Evolutionary conservation across 495 filamentous ascomycete species (phyloP).

Genomic region (Penicillium macrosclerotiorum): DNA sequence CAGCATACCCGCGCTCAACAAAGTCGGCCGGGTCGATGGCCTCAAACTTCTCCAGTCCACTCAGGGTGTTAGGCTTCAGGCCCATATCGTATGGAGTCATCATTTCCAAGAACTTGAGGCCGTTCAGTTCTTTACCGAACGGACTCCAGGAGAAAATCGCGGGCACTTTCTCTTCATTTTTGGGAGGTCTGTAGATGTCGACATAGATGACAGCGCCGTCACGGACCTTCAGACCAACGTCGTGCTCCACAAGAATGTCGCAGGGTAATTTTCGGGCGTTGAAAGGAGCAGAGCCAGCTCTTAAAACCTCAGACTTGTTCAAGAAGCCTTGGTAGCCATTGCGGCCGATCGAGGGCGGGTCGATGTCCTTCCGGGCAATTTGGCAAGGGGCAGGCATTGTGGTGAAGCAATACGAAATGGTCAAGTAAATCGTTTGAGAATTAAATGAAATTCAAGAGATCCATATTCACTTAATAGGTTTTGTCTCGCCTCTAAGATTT

Average conservation of each 20-base stretch:
- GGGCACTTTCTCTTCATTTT: constrained; percentile 18
- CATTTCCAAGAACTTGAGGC: constrained; percentile 12
- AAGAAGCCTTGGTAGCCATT: constrained; percentile 5
- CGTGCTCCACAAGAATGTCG: constrained; percentile 18
- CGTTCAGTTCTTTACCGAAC: constrained; percentile 36
- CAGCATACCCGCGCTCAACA: constrained; percentile 40
- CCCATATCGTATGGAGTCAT: constrained; percentile 20
- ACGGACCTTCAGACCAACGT: constrained; percentile 19
- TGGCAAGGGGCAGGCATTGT: constrained; percentile 7
- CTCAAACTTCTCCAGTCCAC: constrained; percentile 43
- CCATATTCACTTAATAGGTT: no score
- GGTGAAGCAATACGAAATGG: neutral
- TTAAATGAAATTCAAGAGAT: no score
- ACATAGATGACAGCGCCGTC: constrained; percentile 27
- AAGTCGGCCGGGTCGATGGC: constrained; percentile 43
- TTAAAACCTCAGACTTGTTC: constrained; percentile 4
- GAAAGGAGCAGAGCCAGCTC: constrained; percentile 7
- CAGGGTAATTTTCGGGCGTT: constrained; percentile 6
- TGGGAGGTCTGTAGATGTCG: constrained; percentile 30
- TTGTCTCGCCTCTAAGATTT: no score
- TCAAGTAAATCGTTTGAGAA: no score
- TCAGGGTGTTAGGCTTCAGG: constrained; percentile 16
- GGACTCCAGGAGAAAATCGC: constrained; percentile 31
- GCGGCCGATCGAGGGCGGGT: constrained; percentile 1
- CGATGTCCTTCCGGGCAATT: constrained; percentile 1